A percentile compares a stretch with the other conserved stretches of the same genome.
Evolutionary conservation across 2,329 filamentous ascomycete species (phyloP).

Genomic region (Penicillium sp.): DNA sequence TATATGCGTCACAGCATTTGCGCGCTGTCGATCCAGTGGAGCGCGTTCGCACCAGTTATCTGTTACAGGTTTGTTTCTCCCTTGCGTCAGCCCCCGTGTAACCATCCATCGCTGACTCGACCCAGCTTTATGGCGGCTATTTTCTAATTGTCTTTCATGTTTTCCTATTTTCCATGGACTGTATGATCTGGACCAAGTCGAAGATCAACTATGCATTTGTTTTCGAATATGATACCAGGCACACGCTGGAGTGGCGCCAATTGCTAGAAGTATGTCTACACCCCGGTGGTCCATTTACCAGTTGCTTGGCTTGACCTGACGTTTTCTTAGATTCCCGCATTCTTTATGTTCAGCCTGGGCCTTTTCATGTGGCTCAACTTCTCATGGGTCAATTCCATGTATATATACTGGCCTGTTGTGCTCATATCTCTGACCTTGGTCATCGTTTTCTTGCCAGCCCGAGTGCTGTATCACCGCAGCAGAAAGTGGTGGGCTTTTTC

Average conservation of each 20-base stretch:
- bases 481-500: constrained; percentile 86
- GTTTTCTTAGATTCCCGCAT: constrained; percentile 67
- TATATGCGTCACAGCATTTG: constrained; percentile 59
- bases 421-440: constrained; percentile 68
- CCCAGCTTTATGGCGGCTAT: constrained; percentile 85
- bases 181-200: constrained; percentile 75
- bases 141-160: constrained; percentile 81
- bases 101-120: neutral
- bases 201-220: constrained; percentile 97
- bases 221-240: constrained; percentile 89
- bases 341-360: constrained; percentile 74
- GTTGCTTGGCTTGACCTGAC: constrained; percentile 14
- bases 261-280: constrained; percentile 64
- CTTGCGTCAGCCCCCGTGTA: constrained; percentile 2
- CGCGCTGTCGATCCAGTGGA: constrained; percentile 52
- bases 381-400: constrained; percentile 67
- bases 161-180: constrained; percentile 81
- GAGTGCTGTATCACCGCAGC: constrained; percentile 71
- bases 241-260: constrained; percentile 86
- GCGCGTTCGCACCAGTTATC: constrained; percentile 61
- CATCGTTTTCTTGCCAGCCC: constrained; percentile 75
- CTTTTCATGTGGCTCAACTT: constrained; percentile 91
- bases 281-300: neutral
- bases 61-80: constrained; percentile 60
- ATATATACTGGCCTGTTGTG: constrained; percentile 82